phyloP scores from a whole-genome alignment of 805 yeast genomes.

The Wickerhamomyces alni region DNA sequence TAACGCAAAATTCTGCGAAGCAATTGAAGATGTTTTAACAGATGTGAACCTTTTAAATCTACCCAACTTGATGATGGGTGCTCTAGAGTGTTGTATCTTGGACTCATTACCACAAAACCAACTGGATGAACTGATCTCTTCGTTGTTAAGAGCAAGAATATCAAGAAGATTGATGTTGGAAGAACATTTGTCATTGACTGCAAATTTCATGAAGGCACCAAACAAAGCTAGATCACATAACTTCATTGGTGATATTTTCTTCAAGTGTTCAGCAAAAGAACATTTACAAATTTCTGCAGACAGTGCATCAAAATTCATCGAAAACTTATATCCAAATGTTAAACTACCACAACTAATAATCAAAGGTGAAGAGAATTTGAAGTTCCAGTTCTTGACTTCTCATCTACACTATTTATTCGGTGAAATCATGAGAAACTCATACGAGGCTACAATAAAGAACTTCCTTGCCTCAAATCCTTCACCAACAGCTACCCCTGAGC shows the following conservation, averaged over 20 bases:
- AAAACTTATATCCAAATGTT: constrained; percentile 43
- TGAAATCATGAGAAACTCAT: constrained; percentile 80
- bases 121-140: constrained; percentile 69
- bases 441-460: constrained; percentile 68
- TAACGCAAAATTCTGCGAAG: constrained; percentile 64
- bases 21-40: constrained; percentile 53
- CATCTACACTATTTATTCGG: constrained; percentile 85
- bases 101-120: constrained; percentile 50
- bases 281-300: constrained; percentile 53
- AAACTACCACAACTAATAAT: constrained; percentile 68
- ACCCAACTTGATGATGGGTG: constrained; percentile 91
- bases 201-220: constrained; percentile 48
- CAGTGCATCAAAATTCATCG: constrained; percentile 45
- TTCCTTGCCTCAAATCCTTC: constrained; percentile 27
- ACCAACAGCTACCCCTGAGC: constrained; percentile 45
- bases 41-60: constrained; percentile 77
- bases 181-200: constrained; percentile 79
- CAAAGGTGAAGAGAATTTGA: constrained; percentile 63
- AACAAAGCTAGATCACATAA: constrained; percentile 39
- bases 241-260: constrained; percentile 72
- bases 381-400: constrained; percentile 77
- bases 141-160: constrained; percentile 77
- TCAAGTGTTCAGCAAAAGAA: constrained; percentile 67
- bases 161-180: constrained; percentile 87
- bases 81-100: constrained; percentile 69